phyloP scores from a whole-genome alignment of 2,329 filamentous ascomycete species.

The Didymella exigua region DNA sequence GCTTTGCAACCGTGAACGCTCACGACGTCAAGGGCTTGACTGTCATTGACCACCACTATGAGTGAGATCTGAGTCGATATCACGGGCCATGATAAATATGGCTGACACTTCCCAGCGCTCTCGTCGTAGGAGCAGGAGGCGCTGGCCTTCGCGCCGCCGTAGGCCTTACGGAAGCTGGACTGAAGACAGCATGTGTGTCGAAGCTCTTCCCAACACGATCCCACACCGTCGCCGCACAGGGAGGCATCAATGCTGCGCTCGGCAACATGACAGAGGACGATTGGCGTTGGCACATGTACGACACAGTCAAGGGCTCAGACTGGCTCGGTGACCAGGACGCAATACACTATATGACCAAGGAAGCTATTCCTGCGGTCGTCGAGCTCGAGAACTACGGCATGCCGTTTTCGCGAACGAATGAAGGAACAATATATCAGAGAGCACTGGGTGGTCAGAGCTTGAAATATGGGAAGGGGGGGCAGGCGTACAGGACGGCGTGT shows the following conservation, averaged over 20 bases:
- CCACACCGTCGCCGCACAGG: constrained; percentile 71
- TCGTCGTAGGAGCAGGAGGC: constrained; percentile 61
- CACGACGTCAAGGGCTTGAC: constrained; percentile 29
- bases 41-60: constrained; percentile 45
- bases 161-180: constrained; percentile 66
- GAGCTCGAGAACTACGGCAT: constrained; percentile 63
- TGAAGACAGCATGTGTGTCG: constrained; percentile 69
- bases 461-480: constrained; percentile 56
- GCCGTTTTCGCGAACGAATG: constrained; percentile 57
- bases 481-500: constrained; percentile 56
- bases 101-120: constrained; percentile 39
- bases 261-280: constrained; percentile 63
- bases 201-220: constrained; percentile 69
- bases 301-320: constrained; percentile 64
- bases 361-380: constrained; percentile 60
- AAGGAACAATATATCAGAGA: constrained; percentile 56
- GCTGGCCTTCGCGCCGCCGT: constrained; percentile 68
- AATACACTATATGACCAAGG: constrained; percentile 65
- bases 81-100: neutral
- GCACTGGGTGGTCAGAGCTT: constrained; percentile 56
- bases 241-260: constrained; percentile 66
- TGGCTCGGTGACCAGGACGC: constrained; percentile 66
- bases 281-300: constrained; percentile 66
- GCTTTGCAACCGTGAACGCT: constrained; percentile 26
- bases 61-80: constrained; percentile 23